Percentiles rank a stretch among this genome's conserved stretches.
Evolutionary conservation across 2,329 filamentous ascomycete species (phyloP).

Genomic region (Sordariomycetes sp.): DNA sequence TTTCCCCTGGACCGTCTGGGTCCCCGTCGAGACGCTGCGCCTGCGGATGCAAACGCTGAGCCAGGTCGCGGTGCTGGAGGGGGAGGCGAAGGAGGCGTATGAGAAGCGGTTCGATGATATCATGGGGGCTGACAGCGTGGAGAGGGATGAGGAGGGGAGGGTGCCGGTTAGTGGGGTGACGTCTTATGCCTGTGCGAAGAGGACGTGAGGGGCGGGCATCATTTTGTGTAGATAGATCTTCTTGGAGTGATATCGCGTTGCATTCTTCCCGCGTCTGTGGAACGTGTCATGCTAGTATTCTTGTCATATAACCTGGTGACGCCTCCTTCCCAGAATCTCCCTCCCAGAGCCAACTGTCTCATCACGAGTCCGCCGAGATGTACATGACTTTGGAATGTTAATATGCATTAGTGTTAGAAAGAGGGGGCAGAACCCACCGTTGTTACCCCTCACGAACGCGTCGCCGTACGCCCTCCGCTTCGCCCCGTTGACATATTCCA

Average conservation of each 20-base stretch:
- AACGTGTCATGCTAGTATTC: background rate
- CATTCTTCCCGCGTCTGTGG: background rate
- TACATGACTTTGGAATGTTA: conserved; percentile 44
- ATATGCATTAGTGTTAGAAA: background rate
- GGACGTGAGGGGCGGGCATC: conserved; percentile 16
- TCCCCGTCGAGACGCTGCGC: conserved; percentile 48
- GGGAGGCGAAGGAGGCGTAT: conserved; percentile 32
- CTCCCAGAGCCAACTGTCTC: background rate
- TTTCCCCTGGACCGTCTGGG: conserved; percentile 43
- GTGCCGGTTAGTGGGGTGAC: conserved; percentile 52
- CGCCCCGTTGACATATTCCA: conserved; percentile 78
- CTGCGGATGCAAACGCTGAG: conserved; percentile 52
- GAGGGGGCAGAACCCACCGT: conserved; percentile 43
- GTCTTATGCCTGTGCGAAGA: conserved; percentile 47
- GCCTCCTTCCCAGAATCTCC: background rate
- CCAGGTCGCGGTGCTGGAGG: conserved; percentile 48
- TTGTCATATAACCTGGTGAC: background rate
- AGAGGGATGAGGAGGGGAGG: conserved; percentile 47
- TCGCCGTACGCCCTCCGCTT: conserved; percentile 80
- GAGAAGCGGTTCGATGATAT: conserved; percentile 38
- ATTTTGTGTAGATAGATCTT: background rate
- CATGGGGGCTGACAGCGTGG: conserved; percentile 28
- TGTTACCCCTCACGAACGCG: conserved; percentile 92
- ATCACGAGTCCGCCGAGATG: conserved; percentile 42
- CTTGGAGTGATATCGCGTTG: background rate